A percentile compares a stretch with the other conserved stretches of the same genome.
phyloP scores from a whole-genome alignment of 2,329 filamentous ascomycete species.

The Hymenoscyphus salicellus region DNA sequence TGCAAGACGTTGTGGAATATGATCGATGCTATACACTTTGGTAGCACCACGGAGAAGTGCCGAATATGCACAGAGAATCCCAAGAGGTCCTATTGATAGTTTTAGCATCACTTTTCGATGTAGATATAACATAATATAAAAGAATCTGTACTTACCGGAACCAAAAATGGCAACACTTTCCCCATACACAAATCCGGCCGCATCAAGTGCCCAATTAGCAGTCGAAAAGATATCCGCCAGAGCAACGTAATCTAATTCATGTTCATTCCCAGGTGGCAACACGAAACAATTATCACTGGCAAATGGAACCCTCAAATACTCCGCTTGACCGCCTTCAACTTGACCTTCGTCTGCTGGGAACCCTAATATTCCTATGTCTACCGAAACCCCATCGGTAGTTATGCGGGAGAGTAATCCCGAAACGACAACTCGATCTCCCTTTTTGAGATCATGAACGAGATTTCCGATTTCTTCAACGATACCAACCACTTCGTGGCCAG shows the following conservation, averaged over 20 bases:
- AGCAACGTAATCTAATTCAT: conserved; percentile 27
- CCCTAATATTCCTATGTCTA: too few relatives aligned
- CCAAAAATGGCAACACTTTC: conserved; percentile 35
- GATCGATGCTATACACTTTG: background rate
- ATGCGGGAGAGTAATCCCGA: background rate
- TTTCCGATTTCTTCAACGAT: background rate
- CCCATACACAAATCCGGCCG: conserved; percentile 25
- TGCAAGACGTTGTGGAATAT: background rate
- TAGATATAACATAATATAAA: background rate
- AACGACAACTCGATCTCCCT: background rate
- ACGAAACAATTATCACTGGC: background rate
- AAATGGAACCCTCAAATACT: background rate
- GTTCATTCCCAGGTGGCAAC: background rate
- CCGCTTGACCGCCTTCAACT: background rate
- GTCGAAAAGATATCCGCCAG: conserved; percentile 30
- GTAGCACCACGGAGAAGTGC: background rate
- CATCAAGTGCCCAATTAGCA: conserved; percentile 25
- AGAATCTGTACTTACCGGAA: conserved; percentile 22
- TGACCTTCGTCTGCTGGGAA: background rate
- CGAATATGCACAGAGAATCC: background rate
- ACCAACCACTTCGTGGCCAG: background rate
- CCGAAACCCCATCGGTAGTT: too few relatives aligned
- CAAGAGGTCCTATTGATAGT: background rate
- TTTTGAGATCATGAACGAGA: background rate
- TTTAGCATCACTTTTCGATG: too few relatives aligned